Base-by-base conservation (phyloP, 768 basidiomycete species). In the Dioszegia aurantiaca region DNA sequence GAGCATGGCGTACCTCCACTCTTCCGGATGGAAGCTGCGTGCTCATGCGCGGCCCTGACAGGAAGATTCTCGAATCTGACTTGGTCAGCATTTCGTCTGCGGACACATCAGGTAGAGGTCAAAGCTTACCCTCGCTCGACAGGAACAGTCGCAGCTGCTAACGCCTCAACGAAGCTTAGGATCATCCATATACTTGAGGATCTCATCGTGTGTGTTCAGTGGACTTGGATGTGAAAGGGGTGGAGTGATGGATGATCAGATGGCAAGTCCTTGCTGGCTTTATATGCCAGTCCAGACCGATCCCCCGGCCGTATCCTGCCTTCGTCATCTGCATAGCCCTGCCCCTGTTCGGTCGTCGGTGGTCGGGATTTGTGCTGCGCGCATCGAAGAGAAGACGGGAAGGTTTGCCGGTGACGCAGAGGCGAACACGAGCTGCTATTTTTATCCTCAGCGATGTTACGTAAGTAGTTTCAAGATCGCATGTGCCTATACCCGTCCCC, bases 101-200 rank as follows among this genome's bases (percentile, higher is more conserved):
- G 21, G 40, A 10, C 23, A 5, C 4, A 2, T 3, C 24, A 10
- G 4, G 16, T 14, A 24, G 37, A 36, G 37, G 31, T 33, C 33
- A 19, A 53, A n/a, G n/a, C 51, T 53, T 24, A 53, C 51, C 51
- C 37, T 40, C 23, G 40, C 36, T 19, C 23, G 27, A 31, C 33
- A 36, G 26, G 31, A 21, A 39, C 36, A 26, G 31, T 53, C 21
- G 37, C 51, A 26, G 37, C 36, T n/a, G 37, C 21, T 3, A 53
- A 14, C 2, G 24, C 17, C 17, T 53, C 37, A 5, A 24, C 26
- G 16, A 53, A 40, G 51, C 51, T 23, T 21, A 53, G 40, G 16
- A 47, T 19, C 2, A n/a, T 31, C 39, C 19, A 28, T n/a, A 40
- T 27, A 10, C 37, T 37, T 53, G 51, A 4, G 14, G 51, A 53